Conservation (phyloP, 2,329 filamentous ascomycete genomes). For the Apiospora kogelbergensis region DNA sequence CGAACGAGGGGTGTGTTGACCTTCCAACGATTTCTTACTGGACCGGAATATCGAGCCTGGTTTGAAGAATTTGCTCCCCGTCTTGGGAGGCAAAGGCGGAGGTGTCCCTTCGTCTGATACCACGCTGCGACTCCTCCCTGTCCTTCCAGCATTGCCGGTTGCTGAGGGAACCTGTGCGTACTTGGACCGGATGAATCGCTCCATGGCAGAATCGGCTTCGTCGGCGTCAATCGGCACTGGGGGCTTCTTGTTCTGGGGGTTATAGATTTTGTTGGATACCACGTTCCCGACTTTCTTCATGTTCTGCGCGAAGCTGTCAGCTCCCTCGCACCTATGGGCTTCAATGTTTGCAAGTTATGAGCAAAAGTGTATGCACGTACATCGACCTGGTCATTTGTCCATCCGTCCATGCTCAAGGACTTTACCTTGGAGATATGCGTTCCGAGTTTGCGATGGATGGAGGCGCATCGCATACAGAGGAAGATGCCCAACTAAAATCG, state of each 20-base stretch:
- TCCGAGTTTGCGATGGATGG: slow-evolving; percentile 92
- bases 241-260: slow-evolving; percentile 79
- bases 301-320: slow-evolving; percentile 55
- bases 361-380: slow-evolving; percentile 50
- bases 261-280: slow-evolving; percentile 84
- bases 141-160: slow-evolving; percentile 34
- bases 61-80: slow-evolving; percentile 60
- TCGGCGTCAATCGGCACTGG: slow-evolving; percentile 87
- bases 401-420: slow-evolving; percentile 97
- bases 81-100: slow-evolving; percentile 63
- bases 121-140: slow-evolving; percentile 43
- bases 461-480: slow-evolving; percentile 94
- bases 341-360: background rate
- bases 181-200: slow-evolving; percentile 91
- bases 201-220: slow-evolving; percentile 91
- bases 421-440: slow-evolving; percentile 99
- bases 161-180: slow-evolving; percentile 62
- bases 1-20: slow-evolving; percentile 29
- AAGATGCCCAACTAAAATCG: slow-evolving; percentile 80
- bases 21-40: slow-evolving; percentile 53
- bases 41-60: slow-evolving; percentile 68
- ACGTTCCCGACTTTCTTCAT: slow-evolving; percentile 93
- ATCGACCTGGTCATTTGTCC: slow-evolving; percentile 94
- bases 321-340: background rate
- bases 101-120: slow-evolving; percentile 58